phyloP scores from a whole-genome alignment of 1,139 yeast genomes.

The Lodderomyces parapsilosis region DNA sequence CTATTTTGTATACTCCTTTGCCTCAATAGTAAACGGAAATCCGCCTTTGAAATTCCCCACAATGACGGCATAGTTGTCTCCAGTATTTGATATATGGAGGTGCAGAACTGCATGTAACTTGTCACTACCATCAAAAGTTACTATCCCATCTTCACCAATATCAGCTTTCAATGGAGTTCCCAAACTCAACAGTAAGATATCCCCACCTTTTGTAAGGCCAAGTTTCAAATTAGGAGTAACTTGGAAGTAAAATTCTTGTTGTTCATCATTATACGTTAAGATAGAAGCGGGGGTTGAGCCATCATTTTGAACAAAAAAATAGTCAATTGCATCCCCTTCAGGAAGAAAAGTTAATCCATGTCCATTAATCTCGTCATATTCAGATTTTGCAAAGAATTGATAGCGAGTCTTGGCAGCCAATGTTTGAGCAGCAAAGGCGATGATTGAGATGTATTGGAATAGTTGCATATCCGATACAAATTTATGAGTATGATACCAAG shows the following conservation, averaged over 20 bases:
- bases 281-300: neutral
- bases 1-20: neutral
- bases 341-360: conserved; percentile 35
- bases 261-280: conserved; percentile 42
- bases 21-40: conserved; percentile 19
- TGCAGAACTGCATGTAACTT: conserved; percentile 39
- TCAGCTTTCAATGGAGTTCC: neutral
- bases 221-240: neutral
- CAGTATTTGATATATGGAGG: conserved; percentile 43
- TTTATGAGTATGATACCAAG: no score
- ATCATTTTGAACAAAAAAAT: conserved; percentile 28
- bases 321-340: conserved; percentile 58
- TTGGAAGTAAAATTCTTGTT: conserved; percentile 2
- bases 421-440: conserved; percentile 19
- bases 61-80: conserved; percentile 23
- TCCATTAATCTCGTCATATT: conserved; percentile 21
- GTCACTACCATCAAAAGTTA: conserved; percentile 29
- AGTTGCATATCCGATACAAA: conserved; percentile 7
- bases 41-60: conserved; percentile 18
- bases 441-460: conserved; percentile 17
- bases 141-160: conserved; percentile 21
- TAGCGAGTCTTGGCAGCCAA: conserved; percentile 18
- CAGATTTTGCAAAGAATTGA: conserved; percentile 22
- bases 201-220: neutral
- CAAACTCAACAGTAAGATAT: neutral